These are phyloP conservation scores for Scopulariopsis brevicaulis DNA, from an alignment of 2,329 filamentous ascomycete species.

Conservation along the genomic window DNA sequence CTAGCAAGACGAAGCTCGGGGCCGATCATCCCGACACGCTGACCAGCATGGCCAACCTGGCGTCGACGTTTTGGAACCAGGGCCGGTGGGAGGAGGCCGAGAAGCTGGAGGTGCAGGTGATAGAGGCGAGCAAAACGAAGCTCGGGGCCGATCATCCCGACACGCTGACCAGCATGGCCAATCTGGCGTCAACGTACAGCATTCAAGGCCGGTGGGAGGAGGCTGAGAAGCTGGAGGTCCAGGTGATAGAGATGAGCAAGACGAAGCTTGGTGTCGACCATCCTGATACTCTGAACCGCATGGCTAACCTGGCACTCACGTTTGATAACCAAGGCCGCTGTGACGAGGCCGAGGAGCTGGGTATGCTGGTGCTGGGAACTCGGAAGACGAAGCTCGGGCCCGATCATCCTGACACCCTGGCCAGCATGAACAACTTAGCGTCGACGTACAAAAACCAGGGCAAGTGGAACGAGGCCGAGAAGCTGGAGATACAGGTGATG, in stretches of 20 bases:
- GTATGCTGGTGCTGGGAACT: slow-evolving; percentile 4
- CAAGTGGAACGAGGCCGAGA: slow-evolving; percentile 8
- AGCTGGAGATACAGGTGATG: not conserved
- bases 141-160: too few species aligned
- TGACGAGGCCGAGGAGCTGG: slow-evolving; percentile 8
- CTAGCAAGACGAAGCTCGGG: slow-evolving; percentile 5
- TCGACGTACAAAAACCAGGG: not conserved
- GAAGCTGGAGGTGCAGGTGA: slow-evolving; percentile 5
- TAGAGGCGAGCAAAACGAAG: too few species aligned
- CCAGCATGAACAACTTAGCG: not conserved
- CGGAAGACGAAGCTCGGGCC: slow-evolving; percentile 6
- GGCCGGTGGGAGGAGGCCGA: slow-evolving; percentile 9
- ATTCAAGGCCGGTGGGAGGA: too few species aligned
- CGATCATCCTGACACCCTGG: slow-evolving; percentile 3
- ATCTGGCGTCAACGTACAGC: too few species aligned
- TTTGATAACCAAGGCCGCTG: slow-evolving; percentile 6
- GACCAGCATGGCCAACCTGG: slow-evolving; percentile 7
- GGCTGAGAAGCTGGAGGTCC: too few species aligned
- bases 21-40: slow-evolving; percentile 5
- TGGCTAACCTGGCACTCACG: slow-evolving; percentile 6
- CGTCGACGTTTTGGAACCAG: slow-evolving; percentile 6
- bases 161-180: too few species aligned
- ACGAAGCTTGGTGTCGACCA: slow-evolving; percentile 3
- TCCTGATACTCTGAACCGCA: slow-evolving; percentile 5
- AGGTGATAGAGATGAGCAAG: too few species aligned